Conservation (phyloP, 352 stramenopile species). For the Globisporangium okanoganense region DNA sequence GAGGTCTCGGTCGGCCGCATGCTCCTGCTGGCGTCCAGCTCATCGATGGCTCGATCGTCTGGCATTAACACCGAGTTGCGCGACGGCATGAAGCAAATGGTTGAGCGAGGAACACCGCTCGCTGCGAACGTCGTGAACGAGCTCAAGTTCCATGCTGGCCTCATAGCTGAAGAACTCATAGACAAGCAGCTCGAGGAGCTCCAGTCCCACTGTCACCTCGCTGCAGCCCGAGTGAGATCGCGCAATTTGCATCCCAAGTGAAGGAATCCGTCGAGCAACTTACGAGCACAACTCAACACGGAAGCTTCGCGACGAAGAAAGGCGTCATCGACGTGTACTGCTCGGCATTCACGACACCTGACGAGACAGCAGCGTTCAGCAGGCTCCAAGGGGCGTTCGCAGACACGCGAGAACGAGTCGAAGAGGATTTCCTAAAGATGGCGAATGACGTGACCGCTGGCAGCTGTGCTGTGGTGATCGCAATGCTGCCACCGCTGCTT, state of each 20-base stretch:
- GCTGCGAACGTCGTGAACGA: background rate
- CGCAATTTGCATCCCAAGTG: background rate
- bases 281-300: too few species aligned
- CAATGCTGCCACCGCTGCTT: slow-evolving; percentile 29
- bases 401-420: slow-evolving; percentile 24
- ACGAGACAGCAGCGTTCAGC: slow-evolving; percentile 20
- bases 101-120: background rate
- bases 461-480: slow-evolving; percentile 15
- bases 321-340: slow-evolving; percentile 22
- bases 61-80: background rate
- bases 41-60: background rate
- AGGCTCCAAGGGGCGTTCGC: slow-evolving; percentile 22
- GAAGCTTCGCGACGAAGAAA: too few species aligned
- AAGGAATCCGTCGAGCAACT: too few species aligned
- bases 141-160: background rate
- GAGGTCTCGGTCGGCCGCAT: background rate
- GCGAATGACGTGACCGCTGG: slow-evolving; percentile 18
- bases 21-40: background rate
- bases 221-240: background rate
- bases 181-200: slow-evolving; percentile 3
- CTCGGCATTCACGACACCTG: slow-evolving; percentile 23
- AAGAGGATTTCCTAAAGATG: too few species aligned
- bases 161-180: slow-evolving; percentile 1
- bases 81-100: background rate
- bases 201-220: background rate